Evolutionary conservation across 306 rosid species (phyloP).

Genomic region (Begonia peltatifolia): DNA sequence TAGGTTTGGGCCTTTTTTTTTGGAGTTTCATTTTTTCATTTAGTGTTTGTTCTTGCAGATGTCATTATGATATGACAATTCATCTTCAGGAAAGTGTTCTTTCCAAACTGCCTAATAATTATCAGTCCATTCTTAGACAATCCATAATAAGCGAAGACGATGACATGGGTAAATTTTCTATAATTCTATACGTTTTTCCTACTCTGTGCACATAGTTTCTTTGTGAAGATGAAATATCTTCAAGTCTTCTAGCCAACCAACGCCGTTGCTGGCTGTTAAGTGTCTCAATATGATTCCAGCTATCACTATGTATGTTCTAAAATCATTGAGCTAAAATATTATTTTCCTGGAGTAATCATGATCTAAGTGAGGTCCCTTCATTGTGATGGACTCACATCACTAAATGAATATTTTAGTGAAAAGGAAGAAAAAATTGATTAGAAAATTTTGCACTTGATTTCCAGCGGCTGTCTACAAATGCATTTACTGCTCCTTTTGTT

Average conservation of each 20-base stretch:
- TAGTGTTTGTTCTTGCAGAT: slow-evolving; percentile 34
- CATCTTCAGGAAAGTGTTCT: slow-evolving; percentile 67
- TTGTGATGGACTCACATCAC: no score
- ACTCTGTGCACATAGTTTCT: not conserved
- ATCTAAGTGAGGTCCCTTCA: no score
- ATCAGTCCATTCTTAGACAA: slow-evolving; percentile 54
- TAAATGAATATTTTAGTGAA: no score
- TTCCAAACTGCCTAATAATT: slow-evolving; percentile 60
- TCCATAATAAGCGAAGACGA: slow-evolving; percentile 69
- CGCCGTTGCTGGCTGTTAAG: not conserved
- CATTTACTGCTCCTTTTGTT: no score
- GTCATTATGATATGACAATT: slow-evolving; percentile 42
- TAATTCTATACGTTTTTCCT: slow-evolving; percentile 6
- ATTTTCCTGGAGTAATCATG: no score
- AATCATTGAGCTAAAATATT: not conserved
- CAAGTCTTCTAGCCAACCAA: not conserved
- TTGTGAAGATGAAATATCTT: not conserved
- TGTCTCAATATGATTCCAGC: not conserved
- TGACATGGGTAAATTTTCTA: slow-evolving; percentile 63
- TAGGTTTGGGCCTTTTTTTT: not conserved
- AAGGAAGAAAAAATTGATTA: no score
- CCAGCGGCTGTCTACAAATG: no score
- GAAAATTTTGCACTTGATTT: no score
- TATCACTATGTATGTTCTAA: not conserved
- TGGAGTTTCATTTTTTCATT: slow-evolving; percentile 11